Evolutionary conservation across 106 monocot species (phyloP).

Genomic region (Narthecium ossifragum): DNA sequence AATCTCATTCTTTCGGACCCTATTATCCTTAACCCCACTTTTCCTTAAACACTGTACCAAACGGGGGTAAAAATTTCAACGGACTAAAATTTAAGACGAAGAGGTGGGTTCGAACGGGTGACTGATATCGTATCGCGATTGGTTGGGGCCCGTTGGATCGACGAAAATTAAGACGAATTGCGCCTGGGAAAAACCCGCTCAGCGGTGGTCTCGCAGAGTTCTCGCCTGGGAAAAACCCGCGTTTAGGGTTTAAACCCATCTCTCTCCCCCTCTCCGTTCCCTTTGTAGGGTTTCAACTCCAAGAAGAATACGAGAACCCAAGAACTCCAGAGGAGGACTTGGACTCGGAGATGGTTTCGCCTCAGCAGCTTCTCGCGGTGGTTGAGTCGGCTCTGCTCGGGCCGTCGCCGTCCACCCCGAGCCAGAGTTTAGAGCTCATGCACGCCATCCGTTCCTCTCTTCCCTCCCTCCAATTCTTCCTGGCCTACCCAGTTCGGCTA

Average conservation of each 20-base stretch:
- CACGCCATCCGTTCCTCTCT: constrained; percentile 65
- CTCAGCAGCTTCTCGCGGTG: constrained; percentile 48
- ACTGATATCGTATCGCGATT: no score
- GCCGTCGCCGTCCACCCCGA: constrained; percentile 53
- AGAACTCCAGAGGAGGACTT: background rate
- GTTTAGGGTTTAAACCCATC: background rate
- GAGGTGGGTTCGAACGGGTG: no score
- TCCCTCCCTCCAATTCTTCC: constrained; percentile 36
- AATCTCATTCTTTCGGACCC: no score
- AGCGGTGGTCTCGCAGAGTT: no score
- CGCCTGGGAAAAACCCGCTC: no score
- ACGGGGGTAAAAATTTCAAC: no score
- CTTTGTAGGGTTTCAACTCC: background rate
- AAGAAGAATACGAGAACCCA: no score
- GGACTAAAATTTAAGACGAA: no score
- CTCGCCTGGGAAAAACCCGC: background rate
- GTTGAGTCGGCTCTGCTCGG: constrained; percentile 68
- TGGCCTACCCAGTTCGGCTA: constrained; percentile 59
- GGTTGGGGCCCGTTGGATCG: no score
- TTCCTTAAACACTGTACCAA: no score
- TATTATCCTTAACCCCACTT: no score
- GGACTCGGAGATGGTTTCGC: constrained; percentile 32
- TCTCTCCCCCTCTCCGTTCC: background rate
- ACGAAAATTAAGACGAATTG: no score
- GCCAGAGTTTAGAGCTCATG: constrained; percentile 72